phyloP scores from a whole-genome alignment of 768 basidiomycete species.

The Leccinum pellstonianum region DNA sequence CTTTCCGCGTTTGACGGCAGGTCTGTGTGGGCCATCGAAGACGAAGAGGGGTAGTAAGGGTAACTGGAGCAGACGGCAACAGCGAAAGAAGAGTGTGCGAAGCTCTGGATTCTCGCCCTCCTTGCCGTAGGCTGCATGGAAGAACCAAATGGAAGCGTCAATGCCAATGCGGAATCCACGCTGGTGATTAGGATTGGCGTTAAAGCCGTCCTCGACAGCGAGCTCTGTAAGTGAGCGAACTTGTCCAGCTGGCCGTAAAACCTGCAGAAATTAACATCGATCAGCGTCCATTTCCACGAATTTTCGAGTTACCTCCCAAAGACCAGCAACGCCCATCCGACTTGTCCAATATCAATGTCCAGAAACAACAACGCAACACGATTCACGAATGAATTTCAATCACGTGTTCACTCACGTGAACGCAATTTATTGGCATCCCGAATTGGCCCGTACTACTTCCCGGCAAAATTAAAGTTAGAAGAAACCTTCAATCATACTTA shows the following conservation, averaged over 20 bases:
- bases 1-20: slow-evolving; percentile 77
- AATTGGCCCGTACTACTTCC: no score
- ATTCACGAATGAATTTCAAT: background rate
- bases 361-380: background rate
- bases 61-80: slow-evolving; percentile 69
- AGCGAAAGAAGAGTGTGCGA: slow-evolving; percentile 82
- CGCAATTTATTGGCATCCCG: background rate
- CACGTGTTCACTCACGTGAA: background rate
- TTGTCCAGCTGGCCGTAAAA: slow-evolving; percentile 69
- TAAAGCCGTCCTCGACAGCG: slow-evolving; percentile 73
- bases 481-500: no score
- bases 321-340: slow-evolving; percentile 47
- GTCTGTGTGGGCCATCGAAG: slow-evolving; percentile 87
- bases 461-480: no score
- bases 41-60: slow-evolving; percentile 89
- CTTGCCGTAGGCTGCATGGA: slow-evolving; percentile 64
- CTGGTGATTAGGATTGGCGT: slow-evolving; percentile 56
- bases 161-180: slow-evolving; percentile 58
- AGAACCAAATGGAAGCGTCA: slow-evolving; percentile 56
- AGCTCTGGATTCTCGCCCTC: slow-evolving; percentile 89
- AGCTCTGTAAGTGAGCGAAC: slow-evolving; percentile 75
- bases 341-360: background rate
- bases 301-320: slow-evolving; percentile 44
- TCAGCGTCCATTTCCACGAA: slow-evolving; percentile 16
- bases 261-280: slow-evolving; percentile 32